These are phyloP conservation scores for Aspergillus viridinutans DNA, from an alignment of 2,329 filamentous ascomycete genomes.

Conservation along the genomic window DNA sequence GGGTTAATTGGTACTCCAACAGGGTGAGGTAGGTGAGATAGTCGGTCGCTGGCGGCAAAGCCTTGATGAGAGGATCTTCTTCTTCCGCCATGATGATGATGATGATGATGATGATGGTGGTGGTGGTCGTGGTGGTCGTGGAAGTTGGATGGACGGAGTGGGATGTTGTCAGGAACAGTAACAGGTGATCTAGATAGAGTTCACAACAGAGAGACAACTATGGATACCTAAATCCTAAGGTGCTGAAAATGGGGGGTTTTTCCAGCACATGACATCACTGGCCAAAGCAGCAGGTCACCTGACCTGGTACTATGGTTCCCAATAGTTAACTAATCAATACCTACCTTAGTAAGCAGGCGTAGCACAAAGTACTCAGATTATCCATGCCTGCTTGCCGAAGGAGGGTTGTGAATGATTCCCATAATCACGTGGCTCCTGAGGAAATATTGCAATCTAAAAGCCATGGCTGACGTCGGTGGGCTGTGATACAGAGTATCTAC, in stretches of 20 bases:
- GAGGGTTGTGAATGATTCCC: no score
- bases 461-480: background rate
- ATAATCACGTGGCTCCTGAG: background rate
- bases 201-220: background rate
- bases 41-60: slow-evolving; percentile 59
- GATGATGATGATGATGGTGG: background rate
- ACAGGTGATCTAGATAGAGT: background rate
- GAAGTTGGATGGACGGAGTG: background rate
- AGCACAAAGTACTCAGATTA: background rate
- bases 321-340: background rate
- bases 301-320: background rate
- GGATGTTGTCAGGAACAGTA: background rate
- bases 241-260: background rate
- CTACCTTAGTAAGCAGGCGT: background rate
- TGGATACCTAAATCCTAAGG: background rate
- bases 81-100: slow-evolving; percentile 24
- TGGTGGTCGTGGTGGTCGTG: background rate
- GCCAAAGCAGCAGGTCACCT: background rate
- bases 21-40: slow-evolving; percentile 64
- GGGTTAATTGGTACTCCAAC: slow-evolving; percentile 60
- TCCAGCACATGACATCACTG: background rate
- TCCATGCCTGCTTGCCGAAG: no score
- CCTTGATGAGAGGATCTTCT: slow-evolving; percentile 52
- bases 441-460: background rate
- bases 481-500: background rate